Evolutionary conservation across 2,329 filamentous ascomycete genomes (phyloP), one percentile per base, ranked within the genome.

Genomic region (Neoarthrinium moseri): DNA sequence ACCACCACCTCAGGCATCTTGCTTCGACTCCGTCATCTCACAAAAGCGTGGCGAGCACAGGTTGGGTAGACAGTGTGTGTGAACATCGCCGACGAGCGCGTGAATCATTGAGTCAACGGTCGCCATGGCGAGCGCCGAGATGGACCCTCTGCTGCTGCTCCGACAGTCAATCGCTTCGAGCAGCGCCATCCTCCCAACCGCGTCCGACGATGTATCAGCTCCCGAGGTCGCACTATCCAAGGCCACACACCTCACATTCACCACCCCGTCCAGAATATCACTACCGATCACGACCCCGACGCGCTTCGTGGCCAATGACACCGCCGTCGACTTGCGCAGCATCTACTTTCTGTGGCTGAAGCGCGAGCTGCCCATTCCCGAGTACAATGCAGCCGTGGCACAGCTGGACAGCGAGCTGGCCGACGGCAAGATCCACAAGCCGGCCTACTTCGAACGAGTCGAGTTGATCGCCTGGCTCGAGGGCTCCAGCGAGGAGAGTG

Each of bases 281-380:
- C 77, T 95, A 48, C 75, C 86, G 1, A 80, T 96, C 54, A 83
- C 81, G 41, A 78, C 80, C 12, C 77, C 85, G 8, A 99, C 94
- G 55, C 89, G 94, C 58, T 97, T 97, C 73, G 79, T 88, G 50
- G 91, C 89, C n/a, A 80, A 81, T 48, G 81, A 80, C 57, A 77
- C 81, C 46, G 78, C 86, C 4, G 84, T 96, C 59, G 89, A 96
- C 64, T 76, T 99, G 56, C 90, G 94, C 63, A 94, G 87, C 65
- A 92, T 96, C 69, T 96, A 92, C 74, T 96, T 97, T 63, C 91
- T 91, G 46, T 99, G 91, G 90, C 77, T 89, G 60, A 95, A 96
- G 70, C 90, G 91, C 66, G 92, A 97, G 71, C 83, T 87, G 45
- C 83, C 87, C 45, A 91, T 95, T 55, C 87, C 89, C 10, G 90